These are phyloP conservation scores for Pelagomonas calceolata DNA, from an alignment of 108 stramenopile species.

Conservation along the genomic window DNA sequence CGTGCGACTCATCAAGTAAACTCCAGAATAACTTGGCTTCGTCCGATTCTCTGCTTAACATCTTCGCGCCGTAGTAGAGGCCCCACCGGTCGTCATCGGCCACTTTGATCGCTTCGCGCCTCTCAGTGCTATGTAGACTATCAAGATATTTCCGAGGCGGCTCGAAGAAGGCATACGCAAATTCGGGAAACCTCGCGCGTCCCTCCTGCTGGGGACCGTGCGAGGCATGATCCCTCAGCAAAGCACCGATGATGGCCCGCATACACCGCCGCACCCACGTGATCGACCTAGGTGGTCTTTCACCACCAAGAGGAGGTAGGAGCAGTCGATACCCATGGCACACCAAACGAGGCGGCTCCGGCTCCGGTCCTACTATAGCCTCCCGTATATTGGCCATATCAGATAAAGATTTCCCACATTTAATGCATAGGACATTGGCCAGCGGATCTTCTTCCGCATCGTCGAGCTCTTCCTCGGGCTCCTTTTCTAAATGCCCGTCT, in stretches of 20 bases:
- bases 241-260: slow-evolving; percentile 29
- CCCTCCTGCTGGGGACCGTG: slow-evolving; percentile 9
- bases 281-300: slow-evolving; percentile 22
- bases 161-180: slow-evolving; percentile 53
- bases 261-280: slow-evolving; percentile 34
- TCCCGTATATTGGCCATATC: slow-evolving; percentile 34
- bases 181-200: slow-evolving; percentile 46
- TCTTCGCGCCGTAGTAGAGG: slow-evolving; percentile 51
- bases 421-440: slow-evolving; percentile 37
- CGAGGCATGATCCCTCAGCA: slow-evolving; percentile 20
- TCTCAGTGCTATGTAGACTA: not conserved
- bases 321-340: slow-evolving; percentile 41
- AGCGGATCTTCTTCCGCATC: slow-evolving; percentile 6
- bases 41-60: slow-evolving; percentile 16
- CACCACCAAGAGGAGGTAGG: slow-evolving; percentile 30
- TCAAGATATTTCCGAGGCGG: slow-evolving; percentile 6
- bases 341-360: slow-evolving; percentile 12
- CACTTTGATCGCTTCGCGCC: not conserved
- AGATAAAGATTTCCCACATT: slow-evolving; percentile 35
- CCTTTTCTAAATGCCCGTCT: not conserved
- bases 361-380: not conserved
- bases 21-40: slow-evolving; percentile 33
- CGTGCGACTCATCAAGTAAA: slow-evolving; percentile 42
- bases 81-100: slow-evolving; percentile 58
- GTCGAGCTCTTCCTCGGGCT: too few species aligned